A percentile compares a stretch with the other conserved stretches of the same genome.
Conservation (phyloP, 2,329 filamentous ascomycete genomes). For the Dactylellina leptospora region DNA sequence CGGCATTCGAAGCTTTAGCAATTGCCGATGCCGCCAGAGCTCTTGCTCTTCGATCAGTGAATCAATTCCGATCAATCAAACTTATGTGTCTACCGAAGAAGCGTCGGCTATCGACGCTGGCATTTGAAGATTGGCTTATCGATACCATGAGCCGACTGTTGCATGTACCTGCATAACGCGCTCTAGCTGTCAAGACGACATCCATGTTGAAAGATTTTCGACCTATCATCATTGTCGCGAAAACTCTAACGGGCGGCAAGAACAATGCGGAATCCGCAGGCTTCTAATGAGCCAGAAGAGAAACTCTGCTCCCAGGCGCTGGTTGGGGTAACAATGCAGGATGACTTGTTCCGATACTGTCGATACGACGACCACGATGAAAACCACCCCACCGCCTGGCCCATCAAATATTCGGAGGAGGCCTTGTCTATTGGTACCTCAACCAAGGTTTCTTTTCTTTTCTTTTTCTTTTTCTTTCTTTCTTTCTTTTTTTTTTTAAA, state of each 20-base stretch:
- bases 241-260: conserved; percentile 27
- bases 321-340: conserved; percentile 28
- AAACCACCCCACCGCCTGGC: conserved; percentile 5
- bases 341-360: conserved; percentile 43
- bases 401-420: conserved; percentile 26
- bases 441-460: too few relatives aligned
- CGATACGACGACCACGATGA: conserved; percentile 18
- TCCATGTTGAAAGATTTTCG: conserved; percentile 36
- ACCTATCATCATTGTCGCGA: conserved; percentile 14
- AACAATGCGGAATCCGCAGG: conserved; percentile 1
- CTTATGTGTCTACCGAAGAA: neutral
- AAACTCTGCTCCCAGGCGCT: conserved; percentile 4
- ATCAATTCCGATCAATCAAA: neutral
- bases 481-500: too few relatives aligned
- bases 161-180: conserved; percentile 50
- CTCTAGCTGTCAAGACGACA: conserved; percentile 23
- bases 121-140: conserved; percentile 35
- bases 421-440: too few relatives aligned
- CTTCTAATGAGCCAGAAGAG: conserved; percentile 6
- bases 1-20: neutral
- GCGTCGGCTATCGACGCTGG: conserved; percentile 16
- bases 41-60: neutral
- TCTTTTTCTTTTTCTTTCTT: too few relatives aligned
- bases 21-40: neutral
- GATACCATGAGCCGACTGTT: conserved; percentile 35